phyloP scores from a whole-genome alignment of 495 filamentous ascomycete genomes.

The Mytilinidion resinicola region DNA sequence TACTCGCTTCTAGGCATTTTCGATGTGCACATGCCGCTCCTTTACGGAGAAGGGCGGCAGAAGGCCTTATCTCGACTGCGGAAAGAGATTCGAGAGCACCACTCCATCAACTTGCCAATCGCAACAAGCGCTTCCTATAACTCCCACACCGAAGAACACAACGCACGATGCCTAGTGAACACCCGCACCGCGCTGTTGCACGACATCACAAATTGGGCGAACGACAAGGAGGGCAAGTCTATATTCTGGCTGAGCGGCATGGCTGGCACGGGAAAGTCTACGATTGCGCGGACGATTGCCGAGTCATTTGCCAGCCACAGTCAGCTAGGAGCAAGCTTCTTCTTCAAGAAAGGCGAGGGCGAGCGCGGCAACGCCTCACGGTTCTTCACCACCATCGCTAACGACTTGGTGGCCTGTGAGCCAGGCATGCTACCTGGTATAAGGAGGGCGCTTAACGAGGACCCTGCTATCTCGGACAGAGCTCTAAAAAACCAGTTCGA shows the following conservation, averaged over 20 bases:
- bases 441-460: conserved; percentile 3
- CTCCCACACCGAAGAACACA: conserved; percentile 10
- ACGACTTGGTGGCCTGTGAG: not conserved
- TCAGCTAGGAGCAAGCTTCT: too few relatives aligned
- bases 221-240: conserved; percentile 1
- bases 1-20: too few relatives aligned
- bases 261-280: too few relatives aligned
- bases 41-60: too few relatives aligned
- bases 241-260: conserved; percentile 18
- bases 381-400: conserved; percentile 24
- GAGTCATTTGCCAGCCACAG: too few relatives aligned
- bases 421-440: conserved; percentile 4
- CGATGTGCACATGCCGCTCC: too few relatives aligned
- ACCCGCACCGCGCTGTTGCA: conserved; percentile 18
- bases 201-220: conserved; percentile 15
- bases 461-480: conserved; percentile 15
- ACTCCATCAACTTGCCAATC: conserved; percentile 10
- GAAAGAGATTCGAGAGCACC: too few relatives aligned
- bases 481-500: conserved; percentile 6
- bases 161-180: conserved; percentile 14
- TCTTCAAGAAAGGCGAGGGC: conserved; percentile 26
- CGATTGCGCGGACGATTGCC: too few relatives aligned
- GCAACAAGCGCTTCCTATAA: conserved; percentile 15
- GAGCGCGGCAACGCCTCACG: conserved; percentile 13
- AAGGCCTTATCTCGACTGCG: too few relatives aligned